Percentiles rank a stretch among this genome's conserved stretches.
phyloP scores from a whole-genome alignment of 2,329 filamentous ascomycete genomes.

The Akanthomyces lecanii region DNA sequence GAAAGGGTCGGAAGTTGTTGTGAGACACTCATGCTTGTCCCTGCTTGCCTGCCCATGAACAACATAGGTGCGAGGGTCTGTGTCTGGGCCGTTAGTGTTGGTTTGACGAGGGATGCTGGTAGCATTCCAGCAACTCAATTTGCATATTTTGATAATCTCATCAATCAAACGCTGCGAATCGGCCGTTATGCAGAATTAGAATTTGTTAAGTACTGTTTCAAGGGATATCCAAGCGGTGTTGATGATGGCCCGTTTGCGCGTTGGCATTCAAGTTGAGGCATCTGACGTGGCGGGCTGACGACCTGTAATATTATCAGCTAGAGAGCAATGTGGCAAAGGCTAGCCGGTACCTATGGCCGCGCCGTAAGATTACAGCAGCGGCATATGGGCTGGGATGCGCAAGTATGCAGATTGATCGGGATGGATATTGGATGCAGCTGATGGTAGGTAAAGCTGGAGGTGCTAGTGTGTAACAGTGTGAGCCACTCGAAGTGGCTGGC shows the following conservation, averaged over 20 bases:
- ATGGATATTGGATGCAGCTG: neutral
- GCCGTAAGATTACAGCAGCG: neutral
- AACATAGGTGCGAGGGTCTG: neutral
- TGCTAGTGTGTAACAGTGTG: no score
- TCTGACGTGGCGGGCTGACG: neutral
- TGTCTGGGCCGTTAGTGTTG: constrained; percentile 5
- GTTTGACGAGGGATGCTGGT: neutral
- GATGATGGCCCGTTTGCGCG: neutral
- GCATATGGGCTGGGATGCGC: neutral
- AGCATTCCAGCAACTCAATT: neutral
- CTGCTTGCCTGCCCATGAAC: neutral
- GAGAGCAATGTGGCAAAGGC: neutral
- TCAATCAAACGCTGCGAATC: neutral
- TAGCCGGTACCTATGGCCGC: neutral
- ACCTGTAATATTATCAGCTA: neutral
- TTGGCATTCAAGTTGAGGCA: neutral
- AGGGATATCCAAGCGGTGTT: no score
- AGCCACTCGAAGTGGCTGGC: no score
- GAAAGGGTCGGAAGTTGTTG: neutral
- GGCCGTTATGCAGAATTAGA: neutral
- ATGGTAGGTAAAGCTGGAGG: neutral
- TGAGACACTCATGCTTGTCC: constrained; percentile 4
- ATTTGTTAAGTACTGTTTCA: no score
- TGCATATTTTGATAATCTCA: neutral
- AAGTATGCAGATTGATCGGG: neutral